Conservation (phyloP, 2,329 filamentous ascomycete species). For the Juglanconis oblonga region DNA sequence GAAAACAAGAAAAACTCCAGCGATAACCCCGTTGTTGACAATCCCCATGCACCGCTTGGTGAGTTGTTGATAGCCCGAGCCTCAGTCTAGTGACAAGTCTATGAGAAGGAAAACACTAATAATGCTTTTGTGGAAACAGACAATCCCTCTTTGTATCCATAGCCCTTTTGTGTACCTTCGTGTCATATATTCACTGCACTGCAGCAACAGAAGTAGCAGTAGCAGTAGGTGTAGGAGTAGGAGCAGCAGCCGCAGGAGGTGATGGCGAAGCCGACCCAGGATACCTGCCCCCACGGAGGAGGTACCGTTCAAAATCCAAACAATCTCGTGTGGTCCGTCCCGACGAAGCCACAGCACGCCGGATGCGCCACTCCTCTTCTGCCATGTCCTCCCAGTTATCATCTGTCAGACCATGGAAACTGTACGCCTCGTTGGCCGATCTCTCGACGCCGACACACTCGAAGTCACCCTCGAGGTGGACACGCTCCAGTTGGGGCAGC, state of each 20-base stretch:
- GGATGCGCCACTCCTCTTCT: conserved; percentile 3
- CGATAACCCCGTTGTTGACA: not conserved
- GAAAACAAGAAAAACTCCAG: conserved; percentile 1
- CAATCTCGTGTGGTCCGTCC: conserved; percentile 33
- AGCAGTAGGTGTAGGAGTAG: conserved; percentile 27
- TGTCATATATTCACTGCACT: conserved; percentile 8
- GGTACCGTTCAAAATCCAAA: conserved; percentile 37
- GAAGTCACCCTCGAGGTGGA: conserved; percentile 45
- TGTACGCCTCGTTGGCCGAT: conserved; percentile 37
- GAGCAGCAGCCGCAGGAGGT: conserved; percentile 5
- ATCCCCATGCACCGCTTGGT: conserved; percentile 11
- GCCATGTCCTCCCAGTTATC: conserved; percentile 36
- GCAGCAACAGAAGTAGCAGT: conserved; percentile 17
- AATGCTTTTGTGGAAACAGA: not conserved
- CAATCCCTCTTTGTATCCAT: not conserved
- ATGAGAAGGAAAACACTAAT: conserved; percentile 1
- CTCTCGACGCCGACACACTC: conserved; percentile 38
- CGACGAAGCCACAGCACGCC: conserved; percentile 27
- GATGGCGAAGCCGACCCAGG: conserved; percentile 22
- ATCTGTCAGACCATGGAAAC: conserved; percentile 39
- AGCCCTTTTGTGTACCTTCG: not conserved
- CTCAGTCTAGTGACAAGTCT: conserved; percentile 13
- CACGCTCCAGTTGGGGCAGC: conserved; percentile 36
- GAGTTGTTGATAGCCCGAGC: conserved; percentile 8
- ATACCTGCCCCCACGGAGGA: conserved; percentile 38